These are phyloP conservation scores for Monosporascus sp. DNA, from an alignment of 2,329 filamentous ascomycete species.

Conservation along the genomic window DNA sequence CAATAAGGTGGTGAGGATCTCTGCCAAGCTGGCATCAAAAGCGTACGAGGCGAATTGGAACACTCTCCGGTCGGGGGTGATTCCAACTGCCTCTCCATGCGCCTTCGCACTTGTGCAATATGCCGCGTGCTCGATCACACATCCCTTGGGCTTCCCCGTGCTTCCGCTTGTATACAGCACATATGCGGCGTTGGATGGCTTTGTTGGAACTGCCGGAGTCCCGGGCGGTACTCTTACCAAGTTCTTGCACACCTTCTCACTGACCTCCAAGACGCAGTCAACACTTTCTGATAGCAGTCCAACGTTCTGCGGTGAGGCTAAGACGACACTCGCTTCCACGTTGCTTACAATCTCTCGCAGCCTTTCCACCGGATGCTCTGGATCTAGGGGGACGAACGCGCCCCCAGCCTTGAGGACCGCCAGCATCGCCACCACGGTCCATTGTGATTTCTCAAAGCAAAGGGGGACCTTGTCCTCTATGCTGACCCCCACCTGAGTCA, in stretches of 20 bases:
- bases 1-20: conserved; percentile 31
- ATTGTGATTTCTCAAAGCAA: conserved; percentile 14
- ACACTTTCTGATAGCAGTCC: not conserved
- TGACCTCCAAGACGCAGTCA: not conserved
- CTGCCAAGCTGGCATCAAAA: conserved; percentile 30
- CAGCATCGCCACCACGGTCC: conserved; percentile 15
- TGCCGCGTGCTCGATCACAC: not conserved
- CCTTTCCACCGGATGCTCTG: conserved; percentile 15
- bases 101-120: not conserved
- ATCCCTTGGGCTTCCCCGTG: conserved; percentile 42
- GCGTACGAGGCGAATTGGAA: conserved; percentile 26
- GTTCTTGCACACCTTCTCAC: not conserved
- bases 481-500: conserved; percentile 7
- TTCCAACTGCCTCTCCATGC: not conserved
- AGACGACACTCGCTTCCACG: not conserved
- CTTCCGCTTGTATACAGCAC: conserved; percentile 46
- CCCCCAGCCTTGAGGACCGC: conserved; percentile 23
- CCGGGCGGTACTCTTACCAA: not conserved
- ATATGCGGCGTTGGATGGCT: conserved; percentile 10
- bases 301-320: not conserved
- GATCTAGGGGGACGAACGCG: conserved; percentile 23
- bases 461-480: conserved; percentile 12
- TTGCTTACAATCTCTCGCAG: conserved; percentile 3
- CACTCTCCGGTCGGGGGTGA: conserved; percentile 7
- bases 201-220: not conserved